Evolutionary conservation across 306 rosid genomes (phyloP), one percentile per base, ranked within the genome.

Genomic region (Rubus idaeus): DNA sequence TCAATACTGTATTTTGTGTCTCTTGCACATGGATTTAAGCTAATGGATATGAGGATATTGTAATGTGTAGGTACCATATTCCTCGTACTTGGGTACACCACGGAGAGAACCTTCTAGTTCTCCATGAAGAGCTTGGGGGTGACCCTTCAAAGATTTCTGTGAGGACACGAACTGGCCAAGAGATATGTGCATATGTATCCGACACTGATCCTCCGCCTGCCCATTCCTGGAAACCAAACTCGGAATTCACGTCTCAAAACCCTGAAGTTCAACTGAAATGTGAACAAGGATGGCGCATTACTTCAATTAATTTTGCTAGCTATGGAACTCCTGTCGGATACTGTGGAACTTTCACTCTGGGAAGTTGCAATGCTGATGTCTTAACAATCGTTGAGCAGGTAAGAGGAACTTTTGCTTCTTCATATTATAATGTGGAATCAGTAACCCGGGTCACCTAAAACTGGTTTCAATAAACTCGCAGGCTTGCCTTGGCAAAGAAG

Each of bases 51-150:
- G 42, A 72, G 45, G 1, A 11, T n/a, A 3, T 45, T 18, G 40
- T 72, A 30, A 72, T 72, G 63, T 55, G 12, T 53, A 81, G 80
- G 84, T 81, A 81, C 74, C 81, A 81, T 71, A 78, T 81, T 37
- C 84, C 84, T 13, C 70, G 70, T 21, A 71, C 81, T 0, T 71
- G 84, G 78, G 60, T 81, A 18, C 66, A 65, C 21, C 20, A 30
- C 3, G 65, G 58, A 64, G 84, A 75, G 5, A 81, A 76, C 78
- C 49, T 81, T 23, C n/a, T 81, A 14, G 84, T 81, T 14, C 78
- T 71, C 62, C 79, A 71, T 64, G 85, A 81, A 71, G 85, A 81
- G 55, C 70, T 55, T 72, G 78, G 85, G 10, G 81, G 85, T 46
- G 85, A 81, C 52, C 81, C 78, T 65, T 42, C 66, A 16, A 75